Percentiles rank a stretch among this genome's conserved stretches.
Conservation (phyloP, 768 basidiomycete species). For the Infundibulicybe gibba region DNA sequence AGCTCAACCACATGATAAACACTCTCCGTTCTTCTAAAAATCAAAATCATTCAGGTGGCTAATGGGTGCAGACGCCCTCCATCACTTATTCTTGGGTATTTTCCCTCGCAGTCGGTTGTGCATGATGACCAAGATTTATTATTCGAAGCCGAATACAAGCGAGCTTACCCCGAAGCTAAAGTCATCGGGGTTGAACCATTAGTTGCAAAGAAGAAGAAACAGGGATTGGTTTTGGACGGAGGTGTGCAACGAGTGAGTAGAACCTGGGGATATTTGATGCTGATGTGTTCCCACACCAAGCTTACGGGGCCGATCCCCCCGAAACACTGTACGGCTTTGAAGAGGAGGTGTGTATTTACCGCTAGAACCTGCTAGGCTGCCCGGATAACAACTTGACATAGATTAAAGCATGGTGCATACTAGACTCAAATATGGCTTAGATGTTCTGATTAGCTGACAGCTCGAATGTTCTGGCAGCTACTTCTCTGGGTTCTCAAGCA, state of each 20-base stretch:
- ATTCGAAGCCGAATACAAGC: slow-evolving; percentile 48
- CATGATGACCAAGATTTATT: not conserved
- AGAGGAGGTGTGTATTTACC: slow-evolving; percentile 35
- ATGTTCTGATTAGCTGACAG: not conserved
- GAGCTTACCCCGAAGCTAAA: slow-evolving; percentile 60
- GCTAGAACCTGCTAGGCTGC: not conserved
- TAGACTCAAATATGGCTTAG: not conserved
- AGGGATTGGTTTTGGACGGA: slow-evolving; percentile 55
- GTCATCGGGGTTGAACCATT: slow-evolving; percentile 58
- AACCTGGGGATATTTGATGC: too few relatives aligned
- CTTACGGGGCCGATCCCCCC: slow-evolving; percentile 52
- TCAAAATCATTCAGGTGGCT: slow-evolving; percentile 39
- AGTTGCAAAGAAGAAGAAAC: slow-evolving; percentile 41
- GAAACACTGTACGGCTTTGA: slow-evolving; percentile 70
- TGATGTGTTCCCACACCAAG: slow-evolving; percentile 14
- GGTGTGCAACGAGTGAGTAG: slow-evolving; percentile 27
- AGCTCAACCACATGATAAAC: slow-evolving; percentile 9
- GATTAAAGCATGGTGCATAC: slow-evolving; percentile 42
- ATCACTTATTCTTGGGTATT: slow-evolving; percentile 53
- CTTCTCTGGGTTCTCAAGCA: slow-evolving; percentile 61
- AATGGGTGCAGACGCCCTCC: slow-evolving; percentile 49
- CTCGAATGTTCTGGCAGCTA: slow-evolving; percentile 39
- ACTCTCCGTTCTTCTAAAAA: not conserved
- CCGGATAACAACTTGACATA: slow-evolving; percentile 3
- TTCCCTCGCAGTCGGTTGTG: not conserved